Conservation (phyloP, 1,139 yeast species). For the Hemisphaericaspora xylanilytica region DNA sequence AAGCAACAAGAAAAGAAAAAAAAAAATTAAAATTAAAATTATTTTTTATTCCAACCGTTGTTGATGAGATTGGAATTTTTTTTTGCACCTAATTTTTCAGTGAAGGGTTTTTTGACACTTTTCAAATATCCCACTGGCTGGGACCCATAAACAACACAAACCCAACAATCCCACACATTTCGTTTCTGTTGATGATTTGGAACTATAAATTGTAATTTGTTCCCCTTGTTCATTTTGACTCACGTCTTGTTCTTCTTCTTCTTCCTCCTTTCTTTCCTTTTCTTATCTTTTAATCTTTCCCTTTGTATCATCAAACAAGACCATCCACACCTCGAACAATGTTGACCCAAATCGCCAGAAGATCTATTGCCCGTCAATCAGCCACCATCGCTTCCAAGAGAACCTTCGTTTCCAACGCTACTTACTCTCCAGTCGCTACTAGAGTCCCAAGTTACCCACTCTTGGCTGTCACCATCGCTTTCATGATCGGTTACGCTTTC, state of each 20-base stretch:
- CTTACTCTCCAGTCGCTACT: not conserved
- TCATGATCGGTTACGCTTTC: slow-evolving; percentile 1
- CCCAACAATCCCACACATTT: no score
- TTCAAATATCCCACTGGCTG: no score
- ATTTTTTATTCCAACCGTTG: no score
- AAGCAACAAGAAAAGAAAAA: no score
- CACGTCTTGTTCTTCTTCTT: not conserved
- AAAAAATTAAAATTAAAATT: no score
- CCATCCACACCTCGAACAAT: not conserved
- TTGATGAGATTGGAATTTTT: no score
- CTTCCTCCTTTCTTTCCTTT: not conserved
- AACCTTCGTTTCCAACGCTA: not conserved
- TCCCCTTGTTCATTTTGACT: no score
- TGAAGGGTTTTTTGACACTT: no score
- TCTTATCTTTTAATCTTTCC: not conserved
- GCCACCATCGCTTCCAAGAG: not conserved
- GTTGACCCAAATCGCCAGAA: slow-evolving; percentile 1
- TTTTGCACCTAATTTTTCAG: no score
- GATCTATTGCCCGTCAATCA: slow-evolving; percentile 1
- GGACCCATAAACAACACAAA: no score
- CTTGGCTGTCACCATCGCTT: not conserved
- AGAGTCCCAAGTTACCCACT: not conserved
- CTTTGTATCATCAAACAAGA: not conserved
- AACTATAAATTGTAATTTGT: no score
- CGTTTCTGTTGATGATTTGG: no score